These are phyloP conservation scores for Paraconiothyrium sp. DNA, from an alignment of 2,329 filamentous ascomycete genomes.

Conservation along the genomic window DNA sequence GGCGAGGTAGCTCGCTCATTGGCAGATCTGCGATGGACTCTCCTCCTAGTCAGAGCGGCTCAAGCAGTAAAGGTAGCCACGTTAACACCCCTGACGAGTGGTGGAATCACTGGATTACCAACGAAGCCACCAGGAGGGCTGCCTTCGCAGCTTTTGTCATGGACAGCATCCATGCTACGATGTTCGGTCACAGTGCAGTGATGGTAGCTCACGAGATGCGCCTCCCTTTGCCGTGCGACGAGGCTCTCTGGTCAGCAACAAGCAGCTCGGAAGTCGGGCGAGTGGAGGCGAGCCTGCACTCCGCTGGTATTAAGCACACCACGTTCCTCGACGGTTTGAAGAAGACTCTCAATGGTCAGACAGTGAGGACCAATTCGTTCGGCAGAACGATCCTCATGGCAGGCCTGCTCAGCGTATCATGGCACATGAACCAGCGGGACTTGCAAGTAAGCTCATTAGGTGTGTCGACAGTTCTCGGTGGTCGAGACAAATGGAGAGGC, in stretches of 20 bases:
- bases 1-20: slow-evolving; percentile 88
- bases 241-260: slow-evolving; percentile 89
- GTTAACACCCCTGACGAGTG: slow-evolving; percentile 83
- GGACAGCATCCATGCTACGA: slow-evolving; percentile 94
- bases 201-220: slow-evolving; percentile 98
- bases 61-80: slow-evolving; percentile 64
- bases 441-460: slow-evolving; percentile 89
- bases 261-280: slow-evolving; percentile 86
- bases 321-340: slow-evolving; percentile 93
- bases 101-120: slow-evolving; percentile 96
- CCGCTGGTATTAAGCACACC: slow-evolving; percentile 83
- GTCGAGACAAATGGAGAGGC: slow-evolving; percentile 88
- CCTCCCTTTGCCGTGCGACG: slow-evolving; percentile 89
- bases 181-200: slow-evolving; percentile 96
- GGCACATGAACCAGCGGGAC: slow-evolving; percentile 97
- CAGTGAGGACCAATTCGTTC: slow-evolving; percentile 90
- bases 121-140: slow-evolving; percentile 86
- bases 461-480: slow-evolving; percentile 81
- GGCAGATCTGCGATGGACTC: slow-evolving; percentile 86
- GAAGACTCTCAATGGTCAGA: slow-evolving; percentile 83
- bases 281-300: slow-evolving; percentile 80
- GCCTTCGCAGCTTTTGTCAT: slow-evolving; percentile 95
- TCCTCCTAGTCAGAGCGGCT: slow-evolving; percentile 69
- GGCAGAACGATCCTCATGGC: slow-evolving; percentile 94
- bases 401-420: slow-evolving; percentile 89